These are phyloP conservation scores for Heritiera fomes DNA, from an alignment of 345 rosid genomes.

Conservation along the genomic window DNA sequence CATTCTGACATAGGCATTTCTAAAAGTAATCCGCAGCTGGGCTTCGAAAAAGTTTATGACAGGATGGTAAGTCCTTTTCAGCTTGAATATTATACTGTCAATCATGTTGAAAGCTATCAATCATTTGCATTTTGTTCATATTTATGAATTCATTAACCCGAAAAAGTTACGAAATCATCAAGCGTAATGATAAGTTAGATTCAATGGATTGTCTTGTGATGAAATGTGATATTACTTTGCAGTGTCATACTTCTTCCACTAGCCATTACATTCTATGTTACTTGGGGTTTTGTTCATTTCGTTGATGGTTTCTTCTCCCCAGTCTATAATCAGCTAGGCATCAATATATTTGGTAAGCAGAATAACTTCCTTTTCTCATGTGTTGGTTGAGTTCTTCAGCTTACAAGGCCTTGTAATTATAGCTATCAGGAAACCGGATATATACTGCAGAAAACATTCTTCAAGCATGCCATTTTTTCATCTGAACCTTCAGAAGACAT, in stretches of 20 bases:
- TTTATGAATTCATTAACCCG: not conserved
- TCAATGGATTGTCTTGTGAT: slow-evolving; percentile 1
- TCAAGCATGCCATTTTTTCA: not conserved
- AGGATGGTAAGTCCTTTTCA: slow-evolving; percentile 55
- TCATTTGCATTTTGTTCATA: not conserved
- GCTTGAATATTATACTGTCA: not conserved
- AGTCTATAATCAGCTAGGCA: slow-evolving; percentile 63
- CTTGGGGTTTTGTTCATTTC: slow-evolving; percentile 75
- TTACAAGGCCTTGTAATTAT: not conserved
- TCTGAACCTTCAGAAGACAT: not conserved
- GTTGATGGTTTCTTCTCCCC: slow-evolving; percentile 84
- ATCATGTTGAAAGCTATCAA: not conserved
- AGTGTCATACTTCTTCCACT: slow-evolving; percentile 77
- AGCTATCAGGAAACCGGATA: not conserved
- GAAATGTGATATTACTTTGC: slow-evolving; percentile 22
- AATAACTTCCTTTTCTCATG: not conserved
- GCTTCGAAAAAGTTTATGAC: slow-evolving; percentile 73
- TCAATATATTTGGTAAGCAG: slow-evolving; percentile 62
- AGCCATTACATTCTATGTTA: slow-evolving; percentile 68
- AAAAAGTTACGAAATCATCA: not conserved
- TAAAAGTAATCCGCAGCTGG: slow-evolving; percentile 69
- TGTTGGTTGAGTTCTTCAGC: not conserved
- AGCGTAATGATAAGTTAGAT: not conserved
- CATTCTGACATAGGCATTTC: slow-evolving; percentile 42
- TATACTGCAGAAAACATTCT: not conserved